Conservation (phyloP, 1,284 basidiomycete genomes). For the Leccinum subrobustum region DNA sequence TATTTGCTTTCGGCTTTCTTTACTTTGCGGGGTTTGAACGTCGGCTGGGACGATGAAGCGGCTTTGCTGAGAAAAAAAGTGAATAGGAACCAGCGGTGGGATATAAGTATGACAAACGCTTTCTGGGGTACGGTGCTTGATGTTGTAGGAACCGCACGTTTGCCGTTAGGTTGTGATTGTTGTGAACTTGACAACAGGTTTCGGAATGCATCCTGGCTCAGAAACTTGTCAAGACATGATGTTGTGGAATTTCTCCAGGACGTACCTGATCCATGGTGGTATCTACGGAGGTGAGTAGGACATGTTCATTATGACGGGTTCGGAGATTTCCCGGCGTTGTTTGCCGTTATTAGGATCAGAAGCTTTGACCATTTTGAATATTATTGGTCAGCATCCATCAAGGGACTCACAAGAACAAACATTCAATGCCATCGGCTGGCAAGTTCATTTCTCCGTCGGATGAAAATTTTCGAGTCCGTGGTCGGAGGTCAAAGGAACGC, state of each 20-base stretch:
- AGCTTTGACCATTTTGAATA: constrained; percentile 16
- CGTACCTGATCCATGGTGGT: constrained; percentile 30
- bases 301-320: background rate
- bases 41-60: constrained; percentile 45
- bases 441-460: constrained; percentile 1
- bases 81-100: background rate
- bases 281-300: background rate
- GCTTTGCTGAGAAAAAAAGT: constrained; percentile 26
- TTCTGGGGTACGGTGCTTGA: constrained; percentile 19
- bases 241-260: background rate
- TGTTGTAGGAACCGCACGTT: constrained; percentile 1
- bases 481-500: background rate
- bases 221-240: background rate
- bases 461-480: too few species aligned
- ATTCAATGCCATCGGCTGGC: background rate
- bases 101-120: constrained; percentile 18
- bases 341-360: constrained; percentile 29
- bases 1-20: constrained; percentile 61
- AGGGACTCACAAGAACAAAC: background rate
- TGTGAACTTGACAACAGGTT: constrained; percentile 32
- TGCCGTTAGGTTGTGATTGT: constrained; percentile 12
- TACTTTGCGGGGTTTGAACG: constrained; percentile 76
- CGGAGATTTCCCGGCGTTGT: constrained; percentile 21
- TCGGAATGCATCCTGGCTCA: constrained; percentile 41
- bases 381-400: constrained; percentile 17